Evolutionary conservation across 169 alveolate genomes (phyloP), one percentile per base, ranked within the genome.

Genomic region (Theileria orientalis): DNA sequence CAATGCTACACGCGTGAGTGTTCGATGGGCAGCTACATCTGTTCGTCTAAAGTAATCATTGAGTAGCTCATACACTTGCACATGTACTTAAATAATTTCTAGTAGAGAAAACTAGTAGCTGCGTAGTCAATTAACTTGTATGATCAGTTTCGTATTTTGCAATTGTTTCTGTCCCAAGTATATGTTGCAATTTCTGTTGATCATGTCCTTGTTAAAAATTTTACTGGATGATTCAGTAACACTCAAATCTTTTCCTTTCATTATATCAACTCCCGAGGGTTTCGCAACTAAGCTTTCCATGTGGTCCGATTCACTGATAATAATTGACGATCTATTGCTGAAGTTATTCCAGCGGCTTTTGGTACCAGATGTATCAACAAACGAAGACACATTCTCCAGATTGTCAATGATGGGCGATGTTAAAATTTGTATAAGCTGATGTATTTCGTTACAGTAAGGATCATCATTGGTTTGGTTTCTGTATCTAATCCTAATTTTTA

Each of bases 91-190:
- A 41, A 41, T 41, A 41, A 41, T 11, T 11, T 14, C 14, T 8
- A 41, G 8, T 41, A 41, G 49, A 41, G 49, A 41, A 14, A 14
- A n/a, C n/a, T 49, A 9, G 9, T 49, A 14, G 52, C 16, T 13
- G 52, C 13, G 16, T 42, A 42, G 52, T 42, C 52, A 13, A 42
- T 71, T 8, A 13, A 79, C 87, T 67, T 79, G 83, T 54, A 67
- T 54, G 2, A 79, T 79, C 44, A 79, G 56, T 60, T 72, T 79
- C 42, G 75, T 79, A 19, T 79, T 79, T 11, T 67, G 42, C 11
- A 61, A 9, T 23, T 79, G 76, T 13, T 74, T 51, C 51, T 79
- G 87, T 6, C 87, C 87, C 29, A 71, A 54, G 70, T 32, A 79
- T 33, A 79, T 59, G 14, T 21, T 44, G 69, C 87, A 79, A 23